Base-by-base conservation (phyloP, 129 eudicot genomes). In the Daucus carota region DNA sequence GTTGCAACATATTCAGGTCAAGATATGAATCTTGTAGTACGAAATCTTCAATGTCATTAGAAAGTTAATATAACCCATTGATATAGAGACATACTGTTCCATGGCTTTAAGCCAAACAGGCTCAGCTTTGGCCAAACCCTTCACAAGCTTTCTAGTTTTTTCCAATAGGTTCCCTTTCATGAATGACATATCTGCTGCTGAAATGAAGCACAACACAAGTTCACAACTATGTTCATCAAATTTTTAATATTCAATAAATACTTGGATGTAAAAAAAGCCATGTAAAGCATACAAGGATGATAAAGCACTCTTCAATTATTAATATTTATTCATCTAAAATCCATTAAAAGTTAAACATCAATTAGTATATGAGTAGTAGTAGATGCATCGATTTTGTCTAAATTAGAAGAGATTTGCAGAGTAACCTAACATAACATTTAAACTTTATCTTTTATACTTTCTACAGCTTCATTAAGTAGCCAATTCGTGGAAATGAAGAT, bases 81-180 rank as follows among this genome's bases (percentile, higher is more conserved):
- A 28, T 62, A 1, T 62, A 28, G 28, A 29, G 36, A 77, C 88
- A 43, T 81, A 90, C 98, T 82, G 82, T 86, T 93, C 97, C 98
- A 93, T 90, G 66, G 97, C 90, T 82, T 88, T 93, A 46, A 90
- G 97, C 98, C 98, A 93, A 28, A 81, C 63, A 24, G 98, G 98
- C 78, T 90, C 93, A 6, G 83, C 79, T 80, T 79, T 93, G 66
- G 97, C 98, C 71, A 90, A 84, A 62, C 98, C 97, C 76, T 93
- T 90, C 40, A 90, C 97, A 9, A 90, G 88, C 80, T 87, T 93
- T 43, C 97, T 90, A 18, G 98, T 90, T 83, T 82, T 90, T 13
- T 90, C 79, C 31, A 93, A 93, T 77, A 93, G 79, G 82, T 90
- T 90, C 2, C 97, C 98, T 82, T 83, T 93, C 93, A 92, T 90